phyloP scores from a whole-genome alignment of 768 basidiomycete species.

The Suillus subalutaceus region DNA sequence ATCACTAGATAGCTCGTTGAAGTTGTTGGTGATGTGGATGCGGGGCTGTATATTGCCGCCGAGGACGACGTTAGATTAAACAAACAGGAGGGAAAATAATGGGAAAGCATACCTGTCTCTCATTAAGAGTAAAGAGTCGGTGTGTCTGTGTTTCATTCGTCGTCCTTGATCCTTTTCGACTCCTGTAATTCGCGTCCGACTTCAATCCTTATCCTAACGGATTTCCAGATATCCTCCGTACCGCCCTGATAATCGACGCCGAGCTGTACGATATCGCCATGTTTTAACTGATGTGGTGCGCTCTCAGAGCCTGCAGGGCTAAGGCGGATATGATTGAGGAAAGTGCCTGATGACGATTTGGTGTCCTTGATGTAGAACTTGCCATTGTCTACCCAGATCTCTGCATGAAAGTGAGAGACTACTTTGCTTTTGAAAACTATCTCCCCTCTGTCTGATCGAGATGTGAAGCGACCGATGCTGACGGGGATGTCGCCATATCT shows the following conservation, averaged over 20 bases:
- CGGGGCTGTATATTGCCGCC: background rate
- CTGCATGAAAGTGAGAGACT: conserved; percentile 93
- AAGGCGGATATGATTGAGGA: conserved; percentile 93
- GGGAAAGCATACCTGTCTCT: background rate
- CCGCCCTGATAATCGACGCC: conserved; percentile 99
- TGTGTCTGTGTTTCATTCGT: too few relatives aligned
- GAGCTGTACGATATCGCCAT: conserved; percentile 92
- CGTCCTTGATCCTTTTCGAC: too few relatives aligned
- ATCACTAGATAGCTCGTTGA: background rate
- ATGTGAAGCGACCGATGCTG: conserved; percentile 95
- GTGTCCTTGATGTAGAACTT: conserved; percentile 91
- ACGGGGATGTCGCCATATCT: conserved; percentile 67
- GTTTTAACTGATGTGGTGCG: conserved; percentile 76
- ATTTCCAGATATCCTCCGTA: conserved; percentile 95
- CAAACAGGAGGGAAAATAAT: background rate
- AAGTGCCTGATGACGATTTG: conserved; percentile 88
- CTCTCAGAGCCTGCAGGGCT: conserved; percentile 83
- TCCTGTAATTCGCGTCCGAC: conserved; percentile 73
- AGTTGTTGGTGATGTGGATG: background rate
- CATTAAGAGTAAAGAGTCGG: too few relatives aligned
- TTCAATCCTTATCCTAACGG: conserved; percentile 94
- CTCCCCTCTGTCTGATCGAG: too few relatives aligned
- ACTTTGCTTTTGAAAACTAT: too few relatives aligned
- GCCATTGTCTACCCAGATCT: conserved; percentile 80
- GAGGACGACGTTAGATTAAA: background rate